These are phyloP conservation scores for Auricularia cornea DNA, from an alignment of 768 basidiomycete species.

Conservation along the genomic window DNA sequence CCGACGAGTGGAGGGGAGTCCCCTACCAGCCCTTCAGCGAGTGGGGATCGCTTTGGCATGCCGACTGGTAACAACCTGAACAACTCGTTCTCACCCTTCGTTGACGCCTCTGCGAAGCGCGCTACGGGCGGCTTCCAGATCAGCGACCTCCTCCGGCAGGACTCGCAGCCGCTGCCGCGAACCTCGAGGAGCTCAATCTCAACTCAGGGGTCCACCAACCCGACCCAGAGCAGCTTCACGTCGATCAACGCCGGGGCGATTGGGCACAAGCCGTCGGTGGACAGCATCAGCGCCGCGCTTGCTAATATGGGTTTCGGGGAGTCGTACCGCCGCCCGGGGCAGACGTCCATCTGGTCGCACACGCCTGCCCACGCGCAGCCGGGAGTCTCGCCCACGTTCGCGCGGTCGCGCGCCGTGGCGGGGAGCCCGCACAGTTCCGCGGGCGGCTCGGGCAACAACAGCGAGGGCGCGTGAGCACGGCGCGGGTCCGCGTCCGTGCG, in stretches of 20 bases:
- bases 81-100: not conserved
- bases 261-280: not conserved
- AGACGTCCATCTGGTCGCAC: not conserved
- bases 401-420: not conserved
- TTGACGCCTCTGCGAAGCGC: not conserved
- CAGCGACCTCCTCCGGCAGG: not conserved
- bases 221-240: not conserved
- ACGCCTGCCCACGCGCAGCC: not conserved
- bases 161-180: not conserved
- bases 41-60: not conserved
- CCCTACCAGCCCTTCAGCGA: constrained; percentile 3
- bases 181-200: not conserved
- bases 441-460: not conserved
- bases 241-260: not conserved
- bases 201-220: not conserved
- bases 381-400: not conserved
- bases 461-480: too few relatives aligned
- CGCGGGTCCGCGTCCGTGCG: too few relatives aligned
- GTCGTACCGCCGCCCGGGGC: not conserved
- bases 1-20: constrained; percentile 2
- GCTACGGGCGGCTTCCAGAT: not conserved
- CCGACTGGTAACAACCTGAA: not conserved
- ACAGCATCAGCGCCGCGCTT: not conserved
- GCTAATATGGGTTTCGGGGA: not conserved
- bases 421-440: not conserved